Conservation (phyloP, 495 filamentous ascomycete genomes). For the Penicillium odoratum region DNA sequence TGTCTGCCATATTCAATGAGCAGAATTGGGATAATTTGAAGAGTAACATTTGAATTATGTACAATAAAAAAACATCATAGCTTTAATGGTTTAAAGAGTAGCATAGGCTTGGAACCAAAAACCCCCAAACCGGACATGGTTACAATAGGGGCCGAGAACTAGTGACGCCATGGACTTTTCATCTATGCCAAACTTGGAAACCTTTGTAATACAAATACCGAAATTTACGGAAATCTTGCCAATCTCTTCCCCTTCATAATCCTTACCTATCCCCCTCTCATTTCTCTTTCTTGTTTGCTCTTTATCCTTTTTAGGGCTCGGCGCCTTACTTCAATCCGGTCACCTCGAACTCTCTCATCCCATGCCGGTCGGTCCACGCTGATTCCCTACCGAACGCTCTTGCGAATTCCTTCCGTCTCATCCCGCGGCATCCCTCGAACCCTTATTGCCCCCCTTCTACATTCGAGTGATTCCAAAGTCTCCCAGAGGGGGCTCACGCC, state of each 20-base stretch:
- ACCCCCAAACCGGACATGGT: not conserved
- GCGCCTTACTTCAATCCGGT: constrained; percentile 27
- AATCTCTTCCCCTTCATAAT: constrained; percentile 23
- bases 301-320: constrained; percentile 23
- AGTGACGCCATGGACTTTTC: constrained; percentile 31
- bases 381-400: constrained; percentile 23
- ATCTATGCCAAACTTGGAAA: constrained; percentile 12
- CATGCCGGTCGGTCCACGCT: constrained; percentile 34
- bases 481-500: constrained; percentile 27
- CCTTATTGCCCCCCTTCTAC: constrained; percentile 11
- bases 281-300: constrained; percentile 4
- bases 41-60: not conserved
- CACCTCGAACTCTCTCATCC: constrained; percentile 22
- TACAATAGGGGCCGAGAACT: not conserved
- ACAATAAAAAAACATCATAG: not conserved
- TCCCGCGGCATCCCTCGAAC: constrained; percentile 28
- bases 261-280: constrained; percentile 6
- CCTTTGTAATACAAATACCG: constrained; percentile 19
- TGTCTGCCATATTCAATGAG: not conserved
- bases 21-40: not conserved
- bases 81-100: not conserved
- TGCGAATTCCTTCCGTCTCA: constrained; percentile 25
- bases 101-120: not conserved
- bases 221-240: constrained; percentile 14
- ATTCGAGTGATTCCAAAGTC: constrained; percentile 27